Conservation (phyloP, 2,329 filamentous ascomycete genomes). For the Talaromyces verruculosus region DNA sequence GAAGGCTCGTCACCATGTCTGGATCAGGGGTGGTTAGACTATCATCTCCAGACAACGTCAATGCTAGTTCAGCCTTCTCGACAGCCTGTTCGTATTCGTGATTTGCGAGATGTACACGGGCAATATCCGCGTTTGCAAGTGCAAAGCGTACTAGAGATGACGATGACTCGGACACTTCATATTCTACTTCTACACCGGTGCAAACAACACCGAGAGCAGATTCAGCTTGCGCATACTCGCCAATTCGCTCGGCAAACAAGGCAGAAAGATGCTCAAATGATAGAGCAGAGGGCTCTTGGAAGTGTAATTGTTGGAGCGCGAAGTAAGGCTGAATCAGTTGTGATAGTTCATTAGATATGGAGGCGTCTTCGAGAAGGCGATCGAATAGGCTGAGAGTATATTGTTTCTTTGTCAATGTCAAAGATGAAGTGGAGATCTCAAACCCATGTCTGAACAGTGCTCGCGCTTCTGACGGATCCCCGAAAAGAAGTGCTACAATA, state of each 20-base stretch:
- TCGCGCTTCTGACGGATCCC: slow-evolving; percentile 73
- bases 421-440: slow-evolving; percentile 80
- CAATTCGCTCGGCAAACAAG: slow-evolving; percentile 77
- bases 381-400: slow-evolving; percentile 84
- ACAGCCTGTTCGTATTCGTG: slow-evolving; percentile 66
- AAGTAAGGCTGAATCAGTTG: slow-evolving; percentile 82
- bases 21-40: slow-evolving; percentile 62
- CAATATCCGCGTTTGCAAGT: slow-evolving; percentile 80
- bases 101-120: slow-evolving; percentile 74
- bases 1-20: slow-evolving; percentile 66
- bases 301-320: slow-evolving; percentile 76
- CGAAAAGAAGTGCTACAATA: slow-evolving; percentile 73
- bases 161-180: slow-evolving; percentile 77
- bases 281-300: slow-evolving; percentile 68
- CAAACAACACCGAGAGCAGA: slow-evolving; percentile 66
- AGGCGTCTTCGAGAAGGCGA: slow-evolving; percentile 62
- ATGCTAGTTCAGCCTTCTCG: slow-evolving; percentile 75
- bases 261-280: slow-evolving; percentile 74
- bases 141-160: slow-evolving; percentile 73
- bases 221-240: slow-evolving; percentile 65
- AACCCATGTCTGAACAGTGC: slow-evolving; percentile 91
- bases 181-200: slow-evolving; percentile 71
- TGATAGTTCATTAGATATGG: slow-evolving; percentile 55
- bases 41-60: slow-evolving; percentile 74
- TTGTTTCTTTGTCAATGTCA: slow-evolving; percentile 70